phyloP scores from a whole-genome alignment of 305 asterid genomes.

The Petunia hybrid region DNA sequence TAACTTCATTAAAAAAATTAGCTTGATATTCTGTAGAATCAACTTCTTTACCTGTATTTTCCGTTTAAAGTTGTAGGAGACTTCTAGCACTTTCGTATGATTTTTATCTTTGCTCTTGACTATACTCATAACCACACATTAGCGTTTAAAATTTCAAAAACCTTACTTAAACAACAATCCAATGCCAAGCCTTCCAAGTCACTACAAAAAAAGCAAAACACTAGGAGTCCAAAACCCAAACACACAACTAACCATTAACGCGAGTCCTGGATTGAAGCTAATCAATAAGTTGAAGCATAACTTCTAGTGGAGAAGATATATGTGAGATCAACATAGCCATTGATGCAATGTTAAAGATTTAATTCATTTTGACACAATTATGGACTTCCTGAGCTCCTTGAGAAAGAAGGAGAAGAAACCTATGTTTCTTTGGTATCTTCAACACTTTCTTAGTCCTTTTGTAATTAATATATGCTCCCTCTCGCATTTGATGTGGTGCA shows the following conservation, averaged over 20 bases:
- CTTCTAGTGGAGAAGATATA: not conserved
- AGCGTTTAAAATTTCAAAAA: not conserved
- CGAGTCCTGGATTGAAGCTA: not conserved
- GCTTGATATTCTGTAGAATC: too few relatives aligned
- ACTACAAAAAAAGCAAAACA: not conserved
- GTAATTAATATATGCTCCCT: not conserved
- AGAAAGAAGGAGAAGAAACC: slow-evolving; percentile 9
- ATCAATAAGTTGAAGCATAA: not conserved
- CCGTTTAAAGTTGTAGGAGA: too few relatives aligned
- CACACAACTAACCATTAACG: not conserved
- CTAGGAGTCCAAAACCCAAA: slow-evolving; percentile 12
- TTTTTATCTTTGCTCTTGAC: too few relatives aligned
- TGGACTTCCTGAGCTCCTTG: slow-evolving; percentile 28
- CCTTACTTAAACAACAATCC: not conserved
- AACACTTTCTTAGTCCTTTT: not conserved
- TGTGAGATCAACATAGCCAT: not conserved
- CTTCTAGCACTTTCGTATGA: too few relatives aligned
- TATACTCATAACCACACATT: not conserved
- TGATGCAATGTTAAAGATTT: not conserved
- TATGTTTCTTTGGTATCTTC: not conserved
- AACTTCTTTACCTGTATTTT: too few relatives aligned
- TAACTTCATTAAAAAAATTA: too few relatives aligned
- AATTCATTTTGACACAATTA: not conserved
- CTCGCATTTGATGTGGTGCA: too few relatives aligned
- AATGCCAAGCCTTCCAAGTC: not conserved